A percentile compares a stretch with the other conserved stretches of the same genome.
Conservation (phyloP, 345 rosid genomes). For the Eucalyptus sp. region DNA sequence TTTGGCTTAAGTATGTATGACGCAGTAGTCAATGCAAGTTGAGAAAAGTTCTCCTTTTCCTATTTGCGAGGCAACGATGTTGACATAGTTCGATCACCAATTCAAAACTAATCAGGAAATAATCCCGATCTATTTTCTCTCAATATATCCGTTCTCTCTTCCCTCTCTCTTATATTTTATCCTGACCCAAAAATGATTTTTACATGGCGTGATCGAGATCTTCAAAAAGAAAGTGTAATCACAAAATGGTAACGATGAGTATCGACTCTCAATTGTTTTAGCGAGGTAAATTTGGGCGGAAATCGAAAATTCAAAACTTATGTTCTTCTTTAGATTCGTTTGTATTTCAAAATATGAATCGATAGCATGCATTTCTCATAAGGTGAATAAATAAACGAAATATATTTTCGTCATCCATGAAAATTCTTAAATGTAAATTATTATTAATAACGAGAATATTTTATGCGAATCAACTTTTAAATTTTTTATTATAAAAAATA, state of each 20-base stretch:
- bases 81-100: neutral
- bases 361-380: fast-evolving
- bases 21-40: neutral
- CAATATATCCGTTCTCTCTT: neutral
- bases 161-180: neutral
- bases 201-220: neutral
- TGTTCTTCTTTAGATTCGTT: neutral
- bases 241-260: fast-evolving
- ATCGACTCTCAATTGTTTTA: neutral
- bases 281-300: neutral
- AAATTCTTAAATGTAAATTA: no score
- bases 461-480: no score
- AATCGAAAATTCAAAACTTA: neutral
- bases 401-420: no score
- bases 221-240: neutral
- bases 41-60: neutral
- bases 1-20: neutral
- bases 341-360: no score
- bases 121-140: neutral
- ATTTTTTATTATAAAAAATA: no score
- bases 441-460: no score
- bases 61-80: neutral
- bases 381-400: fast-evolving
- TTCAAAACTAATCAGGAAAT: no score
- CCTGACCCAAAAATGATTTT: fast-evolving